Base-by-base conservation (phyloP, 345 rosid genomes). In the Trapa incisa region DNA sequence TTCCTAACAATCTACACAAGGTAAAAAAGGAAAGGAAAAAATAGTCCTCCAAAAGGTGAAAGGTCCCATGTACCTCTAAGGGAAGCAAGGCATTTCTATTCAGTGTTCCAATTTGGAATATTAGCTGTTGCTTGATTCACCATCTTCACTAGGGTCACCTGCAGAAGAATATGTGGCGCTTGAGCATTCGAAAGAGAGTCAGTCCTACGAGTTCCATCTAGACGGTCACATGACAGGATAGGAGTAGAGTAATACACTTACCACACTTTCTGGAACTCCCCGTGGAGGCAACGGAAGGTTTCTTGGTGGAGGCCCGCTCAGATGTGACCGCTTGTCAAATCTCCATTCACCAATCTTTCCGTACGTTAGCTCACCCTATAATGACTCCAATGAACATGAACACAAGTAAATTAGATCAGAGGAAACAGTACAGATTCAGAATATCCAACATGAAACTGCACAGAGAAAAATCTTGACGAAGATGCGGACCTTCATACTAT, bases 261-360 rank as follows among this genome's bases (percentile, higher is more conserved):
- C 99, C 91, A 94, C 97, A 80, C 95, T 91, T 80, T 94, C 96
- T 9, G 99, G 93, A 72, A 82, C 99, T 70, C 96, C 95, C 3
- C 74, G 91, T 69, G 99, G 99, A 38, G 97, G 97, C 84, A 89
- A 73, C 37, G 93, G 39, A 37, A 91, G 82, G 75, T 94, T 94
- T 84, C 75, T 84, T 0, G 91, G 92, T 4, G 88, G 96, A 77
- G 97, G 91, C 64, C 95, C 91, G 29, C 80, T 76, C n/a, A 87
- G 80, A 81, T 82, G 76, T 3, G 96, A 82, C 83, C 99, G 89
- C 85, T 94, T 91, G 84, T 94, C 96, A 64, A 94, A 94, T 70
- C 93, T 79, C 97, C 99, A 94, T 75, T 94, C 99, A 42, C 99
- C 99, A 61, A 82, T 80, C 80, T 81, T 86, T 33, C 96, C 97